Percentiles rank a stretch among this genome's conserved stretches.
These are phyloP conservation scores for Alternaria arbusti DNA, from an alignment of 2,329 filamentous ascomycete species.

Conservation along the genomic window DNA sequence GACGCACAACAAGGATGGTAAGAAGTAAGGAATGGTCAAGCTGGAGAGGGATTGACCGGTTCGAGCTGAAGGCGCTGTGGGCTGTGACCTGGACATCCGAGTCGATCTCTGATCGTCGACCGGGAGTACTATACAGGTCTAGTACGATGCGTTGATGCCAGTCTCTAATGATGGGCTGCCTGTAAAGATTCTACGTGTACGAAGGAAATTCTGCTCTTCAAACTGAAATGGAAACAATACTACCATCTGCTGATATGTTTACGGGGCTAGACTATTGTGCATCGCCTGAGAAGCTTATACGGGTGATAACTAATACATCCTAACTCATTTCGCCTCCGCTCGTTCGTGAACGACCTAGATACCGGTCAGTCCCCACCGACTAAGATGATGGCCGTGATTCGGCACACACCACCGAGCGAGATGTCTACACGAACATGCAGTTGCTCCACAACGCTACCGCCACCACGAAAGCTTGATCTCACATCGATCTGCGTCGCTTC, in stretches of 20 bases:
- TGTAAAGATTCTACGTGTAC: not conserved
- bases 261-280: not conserved
- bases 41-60: not conserved
- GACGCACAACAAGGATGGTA: not conserved
- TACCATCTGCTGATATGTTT: not conserved
- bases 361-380: not conserved
- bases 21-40: not conserved
- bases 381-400: not conserved
- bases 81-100: not conserved
- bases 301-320: not conserved
- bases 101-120: not conserved
- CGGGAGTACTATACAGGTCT: not conserved
- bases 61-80: too few species aligned
- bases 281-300: not conserved
- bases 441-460: not conserved
- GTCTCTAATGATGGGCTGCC: not conserved
- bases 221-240: not conserved
- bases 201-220: not conserved
- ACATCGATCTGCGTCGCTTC: not conserved
- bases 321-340: not conserved
- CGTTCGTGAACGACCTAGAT: not conserved
- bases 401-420: not conserved
- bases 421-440: not conserved
- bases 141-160: not conserved
- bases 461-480: constrained; percentile 1